Percentiles rank a stretch among this genome's conserved stretches.
Evolutionary conservation across 208 protist genomes (phyloP).

Genomic region (Vickermania ingenoplastis): DNA sequence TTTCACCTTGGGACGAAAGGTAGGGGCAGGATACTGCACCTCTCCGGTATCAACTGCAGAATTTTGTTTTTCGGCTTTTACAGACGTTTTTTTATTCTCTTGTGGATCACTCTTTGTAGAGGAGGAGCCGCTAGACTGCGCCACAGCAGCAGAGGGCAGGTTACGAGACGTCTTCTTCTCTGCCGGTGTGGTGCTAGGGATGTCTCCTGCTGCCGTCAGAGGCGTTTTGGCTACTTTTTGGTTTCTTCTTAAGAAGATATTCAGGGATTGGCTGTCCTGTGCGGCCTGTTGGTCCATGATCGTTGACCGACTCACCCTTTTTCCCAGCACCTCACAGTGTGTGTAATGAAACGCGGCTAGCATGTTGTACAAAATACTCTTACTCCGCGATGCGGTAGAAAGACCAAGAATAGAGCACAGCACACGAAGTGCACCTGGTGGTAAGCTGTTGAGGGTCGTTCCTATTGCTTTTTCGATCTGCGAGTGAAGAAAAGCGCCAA

Average conservation of each 20-base stretch:
- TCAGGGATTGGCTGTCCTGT: conserved; percentile 44
- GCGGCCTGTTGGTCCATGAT: conserved; percentile 27
- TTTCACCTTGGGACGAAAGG: too few relatives aligned
- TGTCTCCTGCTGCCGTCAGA: too few relatives aligned
- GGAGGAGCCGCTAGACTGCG: too few relatives aligned
- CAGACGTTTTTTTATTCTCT: too few relatives aligned
- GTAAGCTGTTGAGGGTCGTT: conserved; percentile 52
- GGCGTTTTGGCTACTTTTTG: too few relatives aligned
- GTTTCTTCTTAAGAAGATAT: conserved; percentile 10
- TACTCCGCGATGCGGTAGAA: conserved; percentile 30
- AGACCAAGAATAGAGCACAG: conserved; percentile 70
- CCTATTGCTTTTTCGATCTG: conserved; percentile 71
- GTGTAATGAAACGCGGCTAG: conserved; percentile 77
- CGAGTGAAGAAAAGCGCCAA: conserved; percentile 60
- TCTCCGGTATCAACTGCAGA: too few relatives aligned
- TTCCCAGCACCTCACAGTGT: conserved; percentile 73
- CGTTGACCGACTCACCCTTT: conserved; percentile 60
- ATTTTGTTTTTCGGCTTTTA: too few relatives aligned
- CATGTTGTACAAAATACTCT: conserved; percentile 62
- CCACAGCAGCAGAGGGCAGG: too few relatives aligned
- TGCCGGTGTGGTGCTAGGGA: too few relatives aligned
- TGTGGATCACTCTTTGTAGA: too few relatives aligned
- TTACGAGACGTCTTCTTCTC: too few relatives aligned
- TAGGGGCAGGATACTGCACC: too few relatives aligned
- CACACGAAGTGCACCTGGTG: conserved; percentile 44